Base-by-base conservation (phyloP, 371 early-diverging fungal species). In the Rhizomucor pusillus region DNA sequence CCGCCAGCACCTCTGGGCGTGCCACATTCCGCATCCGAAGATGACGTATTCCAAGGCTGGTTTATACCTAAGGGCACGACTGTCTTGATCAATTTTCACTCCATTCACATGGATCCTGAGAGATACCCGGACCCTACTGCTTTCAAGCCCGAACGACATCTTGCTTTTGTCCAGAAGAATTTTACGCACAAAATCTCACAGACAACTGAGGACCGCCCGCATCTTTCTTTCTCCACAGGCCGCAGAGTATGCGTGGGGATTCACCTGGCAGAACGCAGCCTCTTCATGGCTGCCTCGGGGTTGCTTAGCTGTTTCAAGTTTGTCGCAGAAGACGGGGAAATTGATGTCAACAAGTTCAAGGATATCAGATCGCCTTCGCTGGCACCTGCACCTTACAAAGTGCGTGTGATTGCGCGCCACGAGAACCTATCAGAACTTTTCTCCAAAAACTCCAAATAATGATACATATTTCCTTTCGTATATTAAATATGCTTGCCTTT, bases 241-340 rank as follows among this genome's bases (percentile, higher is more conserved):
- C 71, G 80, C 5, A 67, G 80, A 37, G 69, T 67, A 3, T 80
- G 80, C 56, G 75, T 76, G 1, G 80, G 80, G 9, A 69, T 77
- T 39, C 76, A 77, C 50, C 49, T 80, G 5, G 80, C 80, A 13
- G 76, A 77, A 51, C 61, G 78, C 5, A 74, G 47, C 43, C 6
- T 80, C 39, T 80, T 65, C 45, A 65, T 72, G 63, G 77, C 65
- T 5, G 56, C 65, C 4, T 52, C 71, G 7, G 60, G 59, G 23
- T 11, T 78, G 16, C 24, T 77, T 2, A 60, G 74, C 10, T 66
- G 66, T 39, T 75, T 76, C 47, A 62, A 56, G 9, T 54, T 80
- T 20, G 73, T 75, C 36, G 48, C 62, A 12, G 47, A 29, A 0
- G 65, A 61, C 2, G 57, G 13, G 0, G 19, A 53, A 5, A 43